A percentile compares a stretch with the other conserved stretches of the same genome.
These are phyloP conservation scores for Eragrostis curvula DNA, from an alignment of 176 grass and related monocot genomes.

Conservation along the genomic window DNA sequence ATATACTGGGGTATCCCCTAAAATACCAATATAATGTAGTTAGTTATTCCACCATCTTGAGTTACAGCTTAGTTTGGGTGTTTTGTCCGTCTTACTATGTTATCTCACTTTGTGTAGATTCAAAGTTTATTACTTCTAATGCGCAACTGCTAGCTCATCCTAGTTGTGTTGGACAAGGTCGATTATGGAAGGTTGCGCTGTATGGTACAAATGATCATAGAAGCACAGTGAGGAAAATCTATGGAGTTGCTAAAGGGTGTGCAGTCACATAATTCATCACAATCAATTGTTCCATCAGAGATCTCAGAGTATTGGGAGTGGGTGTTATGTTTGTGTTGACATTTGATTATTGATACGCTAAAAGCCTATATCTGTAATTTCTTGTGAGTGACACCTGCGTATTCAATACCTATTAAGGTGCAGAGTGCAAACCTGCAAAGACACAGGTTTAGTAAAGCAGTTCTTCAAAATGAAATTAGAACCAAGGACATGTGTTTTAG, in stretches of 20 bases:
- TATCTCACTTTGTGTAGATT: background rate
- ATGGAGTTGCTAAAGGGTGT: background rate
- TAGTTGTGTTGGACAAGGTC: background rate
- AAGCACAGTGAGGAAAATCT: constrained; percentile 2
- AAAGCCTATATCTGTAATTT: background rate
- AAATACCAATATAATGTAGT: background rate
- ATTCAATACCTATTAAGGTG: background rate
- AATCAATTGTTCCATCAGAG: background rate
- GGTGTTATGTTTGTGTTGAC: background rate
- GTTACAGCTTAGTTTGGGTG: background rate
- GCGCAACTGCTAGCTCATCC: background rate
- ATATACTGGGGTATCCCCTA: background rate
- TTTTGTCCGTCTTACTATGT: background rate
- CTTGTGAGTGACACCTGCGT: background rate
- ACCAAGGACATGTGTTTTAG: background rate
- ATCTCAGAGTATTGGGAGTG: background rate
- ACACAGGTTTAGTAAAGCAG: background rate
- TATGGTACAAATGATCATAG: background rate
- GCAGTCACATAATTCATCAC: background rate
- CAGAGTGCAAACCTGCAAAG: background rate
- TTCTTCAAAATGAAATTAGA: background rate
- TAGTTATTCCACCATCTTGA: background rate
- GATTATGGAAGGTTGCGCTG: constrained; percentile 15
- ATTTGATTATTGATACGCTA: background rate
- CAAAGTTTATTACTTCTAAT: constrained; percentile 3